Evolutionary conservation across 495 filamentous ascomycete genomes (phyloP).

Genomic region (Extremus antarcticus): DNA sequence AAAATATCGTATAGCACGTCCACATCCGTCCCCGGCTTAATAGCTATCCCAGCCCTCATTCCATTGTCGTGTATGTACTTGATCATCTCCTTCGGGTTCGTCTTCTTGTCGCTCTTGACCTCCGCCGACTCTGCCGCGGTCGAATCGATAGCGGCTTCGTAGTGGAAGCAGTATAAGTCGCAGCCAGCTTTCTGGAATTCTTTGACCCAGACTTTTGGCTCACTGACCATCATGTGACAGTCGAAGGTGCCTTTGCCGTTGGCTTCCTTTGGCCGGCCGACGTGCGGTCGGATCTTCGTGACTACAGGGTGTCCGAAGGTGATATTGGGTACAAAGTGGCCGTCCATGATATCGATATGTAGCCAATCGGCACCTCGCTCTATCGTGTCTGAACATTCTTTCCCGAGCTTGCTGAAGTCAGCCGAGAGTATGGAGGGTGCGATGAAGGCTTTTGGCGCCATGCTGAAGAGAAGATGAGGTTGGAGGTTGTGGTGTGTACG

Average conservation of each 20-base stretch:
- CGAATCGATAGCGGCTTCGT: constrained; percentile 83
- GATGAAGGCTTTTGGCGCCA: constrained; percentile 87
- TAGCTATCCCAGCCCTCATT: constrained; percentile 86
- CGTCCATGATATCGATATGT: constrained; percentile 67
- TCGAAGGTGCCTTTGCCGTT: constrained; percentile 84
- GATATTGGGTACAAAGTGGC: constrained; percentile 97
- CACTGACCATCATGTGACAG: constrained; percentile 99
- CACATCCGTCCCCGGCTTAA: constrained; percentile 84
- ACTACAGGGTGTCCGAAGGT: constrained; percentile 94
- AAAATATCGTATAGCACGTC: constrained; percentile 87
- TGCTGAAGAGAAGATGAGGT: constrained; percentile 26
- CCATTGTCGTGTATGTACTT: constrained; percentile 77
- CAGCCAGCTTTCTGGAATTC: constrained; percentile 90
- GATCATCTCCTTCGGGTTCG: constrained; percentile 74
- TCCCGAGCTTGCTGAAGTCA: constrained; percentile 79
- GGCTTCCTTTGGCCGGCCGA: constrained; percentile 47
- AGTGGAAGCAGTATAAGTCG: constrained; percentile 98
- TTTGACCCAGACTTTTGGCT: constrained; percentile 97
- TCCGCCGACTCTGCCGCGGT: constrained; percentile 73
- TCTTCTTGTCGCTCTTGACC: constrained; percentile 50
- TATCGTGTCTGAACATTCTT: constrained; percentile 75
- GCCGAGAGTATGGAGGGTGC: constrained; percentile 94
- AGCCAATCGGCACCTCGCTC: constrained; percentile 78
- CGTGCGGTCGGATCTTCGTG: constrained; percentile 77
- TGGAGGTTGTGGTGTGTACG: background rate